Percentiles rank a stretch among this genome's conserved stretches.
Conservation (phyloP, 148 eudicot species). For the Rhododendron williamsianum region DNA sequence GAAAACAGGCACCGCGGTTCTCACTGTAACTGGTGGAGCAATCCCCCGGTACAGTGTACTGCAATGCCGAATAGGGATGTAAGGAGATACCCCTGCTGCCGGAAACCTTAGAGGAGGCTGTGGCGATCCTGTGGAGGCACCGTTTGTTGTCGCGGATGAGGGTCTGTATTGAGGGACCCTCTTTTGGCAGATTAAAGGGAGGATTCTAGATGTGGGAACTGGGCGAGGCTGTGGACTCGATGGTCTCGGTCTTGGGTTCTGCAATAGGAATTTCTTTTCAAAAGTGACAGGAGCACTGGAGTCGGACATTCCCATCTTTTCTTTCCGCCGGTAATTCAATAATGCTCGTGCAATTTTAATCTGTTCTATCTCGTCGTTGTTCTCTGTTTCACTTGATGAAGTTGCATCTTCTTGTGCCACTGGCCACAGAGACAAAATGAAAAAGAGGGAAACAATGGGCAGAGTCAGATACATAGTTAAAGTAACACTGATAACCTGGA, state of each 20-base stretch:
- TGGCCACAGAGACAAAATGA: slow-evolving; percentile 9
- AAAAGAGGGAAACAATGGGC: not conserved
- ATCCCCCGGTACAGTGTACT: slow-evolving; percentile 42
- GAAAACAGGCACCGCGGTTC: slow-evolving; percentile 61
- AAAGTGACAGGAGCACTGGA: slow-evolving; percentile 37
- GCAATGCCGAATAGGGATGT: slow-evolving; percentile 51
- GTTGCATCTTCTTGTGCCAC: slow-evolving; percentile 65
- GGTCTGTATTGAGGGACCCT: slow-evolving; percentile 37
- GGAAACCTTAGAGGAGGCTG: slow-evolving; percentile 31
- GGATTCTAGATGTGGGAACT: slow-evolving; percentile 55
- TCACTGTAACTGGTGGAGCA: slow-evolving; percentile 64
- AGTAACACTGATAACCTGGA: not conserved
- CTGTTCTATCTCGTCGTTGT: slow-evolving; percentile 74
- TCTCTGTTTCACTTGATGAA: slow-evolving; percentile 59
- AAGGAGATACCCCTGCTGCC: slow-evolving; percentile 51
- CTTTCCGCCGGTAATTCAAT: slow-evolving; percentile 53
- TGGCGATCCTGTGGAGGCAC: slow-evolving; percentile 6
- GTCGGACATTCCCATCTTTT: slow-evolving; percentile 34
- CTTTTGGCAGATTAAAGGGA: slow-evolving; percentile 61
- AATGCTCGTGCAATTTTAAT: slow-evolving; percentile 70
- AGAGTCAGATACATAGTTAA: not conserved
- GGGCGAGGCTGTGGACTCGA: slow-evolving; percentile 58
- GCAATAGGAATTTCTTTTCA: slow-evolving; percentile 37
- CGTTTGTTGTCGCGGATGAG: slow-evolving; percentile 23
- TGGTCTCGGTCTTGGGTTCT: slow-evolving; percentile 49